A percentile compares a stretch with the other conserved stretches of the same genome.
phyloP scores from a whole-genome alignment of 805 yeast genomes.

The Maudiozyma serrabonitensis region DNA sequence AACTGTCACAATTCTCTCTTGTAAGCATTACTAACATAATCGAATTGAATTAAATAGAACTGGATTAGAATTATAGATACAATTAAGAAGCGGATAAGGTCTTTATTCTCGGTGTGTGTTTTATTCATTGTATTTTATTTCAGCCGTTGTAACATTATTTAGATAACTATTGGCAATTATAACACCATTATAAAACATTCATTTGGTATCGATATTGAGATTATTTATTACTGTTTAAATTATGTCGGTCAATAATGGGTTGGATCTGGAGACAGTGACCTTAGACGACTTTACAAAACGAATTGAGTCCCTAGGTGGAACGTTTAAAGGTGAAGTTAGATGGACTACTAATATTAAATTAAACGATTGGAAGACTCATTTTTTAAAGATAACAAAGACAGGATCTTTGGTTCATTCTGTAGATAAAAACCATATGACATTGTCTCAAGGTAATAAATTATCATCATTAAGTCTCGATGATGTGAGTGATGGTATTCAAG shows the following conservation, averaged over 20 bases:
- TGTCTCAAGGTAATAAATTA: not conserved
- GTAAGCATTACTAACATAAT: no score
- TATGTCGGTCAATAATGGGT: not conserved
- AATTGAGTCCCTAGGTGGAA: conserved; percentile 8
- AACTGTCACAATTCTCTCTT: no score
- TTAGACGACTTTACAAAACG: not conserved
- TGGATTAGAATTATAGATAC: no score
- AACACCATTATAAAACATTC: no score
- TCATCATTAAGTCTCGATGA: not conserved
- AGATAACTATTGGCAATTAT: no score
- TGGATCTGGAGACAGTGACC: not conserved
- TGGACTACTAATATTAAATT: conserved; percentile 16
- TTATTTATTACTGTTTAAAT: conserved; percentile 7
- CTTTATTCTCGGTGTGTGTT: no score
- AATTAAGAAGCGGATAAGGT: no score
- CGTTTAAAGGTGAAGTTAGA: conserved; percentile 16
- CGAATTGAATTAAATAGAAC: no score
- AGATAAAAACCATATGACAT: conserved; percentile 3
- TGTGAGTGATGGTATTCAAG: not conserved
- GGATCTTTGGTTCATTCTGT: conserved; percentile 15
- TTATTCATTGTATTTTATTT: no score
- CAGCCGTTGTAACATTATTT: no score
- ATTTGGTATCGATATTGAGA: no score
- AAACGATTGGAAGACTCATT: conserved; percentile 18
- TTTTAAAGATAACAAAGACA: conserved; percentile 10